Conservation (phyloP, 768 basidiomycete genomes). For the Mycena leptocephala region DNA sequence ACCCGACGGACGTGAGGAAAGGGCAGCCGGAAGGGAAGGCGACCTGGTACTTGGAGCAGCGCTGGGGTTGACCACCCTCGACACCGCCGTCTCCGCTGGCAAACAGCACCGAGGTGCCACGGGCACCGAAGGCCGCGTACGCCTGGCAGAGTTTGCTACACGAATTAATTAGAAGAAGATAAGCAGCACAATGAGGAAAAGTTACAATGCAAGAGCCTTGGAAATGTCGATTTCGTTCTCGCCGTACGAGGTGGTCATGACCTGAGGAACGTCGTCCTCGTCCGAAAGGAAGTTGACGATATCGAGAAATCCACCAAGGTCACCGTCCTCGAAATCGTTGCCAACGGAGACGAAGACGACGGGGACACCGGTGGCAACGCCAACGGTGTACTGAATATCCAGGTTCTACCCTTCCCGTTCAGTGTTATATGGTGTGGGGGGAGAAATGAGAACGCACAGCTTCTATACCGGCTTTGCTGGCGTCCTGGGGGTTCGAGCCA, state of each 20-base stretch:
- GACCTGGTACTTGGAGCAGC: background rate
- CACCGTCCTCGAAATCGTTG: conserved; percentile 39
- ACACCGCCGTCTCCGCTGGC: conserved; percentile 39
- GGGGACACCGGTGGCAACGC: conserved; percentile 44
- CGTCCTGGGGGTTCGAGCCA: conserved; percentile 26
- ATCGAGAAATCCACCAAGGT: conserved; percentile 63
- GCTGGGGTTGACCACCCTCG: background rate
- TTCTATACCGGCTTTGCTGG: conserved; percentile 20
- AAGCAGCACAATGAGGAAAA: background rate
- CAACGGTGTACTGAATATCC: conserved; percentile 37
- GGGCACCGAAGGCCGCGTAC: conserved; percentile 4
- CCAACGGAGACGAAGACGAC: conserved; percentile 50
- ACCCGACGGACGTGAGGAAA: conserved; percentile 18
- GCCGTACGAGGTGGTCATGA: conserved; percentile 73
- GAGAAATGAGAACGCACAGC: conserved; percentile 5
- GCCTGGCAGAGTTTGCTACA: conserved; percentile 24
- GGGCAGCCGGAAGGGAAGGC: background rate
- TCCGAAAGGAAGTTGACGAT: conserved; percentile 70
- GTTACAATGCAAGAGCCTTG: background rate
- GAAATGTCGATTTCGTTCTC: conserved; percentile 35
- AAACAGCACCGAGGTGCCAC: conserved; percentile 59
- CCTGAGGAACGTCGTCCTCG: conserved; percentile 66
- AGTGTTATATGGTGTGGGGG: background rate
- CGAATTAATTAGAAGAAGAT: background rate
- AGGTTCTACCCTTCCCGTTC: background rate